Evolutionary conservation across 2,329 filamentous ascomycete genomes (phyloP).

Genomic region (Fusarium kyushuense): DNA sequence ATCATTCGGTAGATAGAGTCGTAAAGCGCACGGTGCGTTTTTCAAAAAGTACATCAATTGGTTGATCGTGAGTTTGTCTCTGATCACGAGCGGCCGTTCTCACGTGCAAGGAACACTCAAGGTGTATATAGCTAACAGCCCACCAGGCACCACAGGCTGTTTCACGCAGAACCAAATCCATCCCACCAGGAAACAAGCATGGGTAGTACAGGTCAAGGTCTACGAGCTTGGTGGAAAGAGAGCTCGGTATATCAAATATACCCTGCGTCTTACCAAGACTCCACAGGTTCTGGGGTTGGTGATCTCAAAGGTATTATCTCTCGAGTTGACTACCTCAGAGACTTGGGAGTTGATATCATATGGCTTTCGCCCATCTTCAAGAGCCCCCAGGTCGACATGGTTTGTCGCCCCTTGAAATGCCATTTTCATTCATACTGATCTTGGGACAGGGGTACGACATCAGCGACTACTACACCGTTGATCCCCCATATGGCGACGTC

Average conservation of each 20-base stretch:
- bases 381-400: slow-evolving; percentile 74
- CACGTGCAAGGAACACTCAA: slow-evolving; percentile 16
- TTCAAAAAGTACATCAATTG: slow-evolving; percentile 9
- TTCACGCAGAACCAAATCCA: background rate
- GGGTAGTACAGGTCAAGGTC: slow-evolving; percentile 42
- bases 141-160: background rate
- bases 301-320: slow-evolving; percentile 70
- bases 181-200: slow-evolving; percentile 31
- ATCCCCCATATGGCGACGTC: slow-evolving; percentile 75
- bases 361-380: slow-evolving; percentile 65
- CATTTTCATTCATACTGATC: slow-evolving; percentile 1
- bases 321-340: slow-evolving; percentile 66
- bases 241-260: slow-evolving; percentile 72
- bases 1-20: background rate
- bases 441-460: slow-evolving; percentile 74
- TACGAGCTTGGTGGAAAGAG: slow-evolving; percentile 69
- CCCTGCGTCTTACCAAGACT: slow-evolving; percentile 71
- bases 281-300: slow-evolving; percentile 66
- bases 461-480: slow-evolving; percentile 74
- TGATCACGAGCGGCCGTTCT: slow-evolving; percentile 18
- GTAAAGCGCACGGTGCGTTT: background rate
- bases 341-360: slow-evolving; percentile 68
- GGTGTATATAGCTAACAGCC: slow-evolving; percentile 13
- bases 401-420: slow-evolving; percentile 32
- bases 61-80: slow-evolving; percentile 21